These are phyloP conservation scores for Antarctomyces pellizariae DNA, from an alignment of 495 filamentous ascomycete species.

Conservation along the genomic window DNA sequence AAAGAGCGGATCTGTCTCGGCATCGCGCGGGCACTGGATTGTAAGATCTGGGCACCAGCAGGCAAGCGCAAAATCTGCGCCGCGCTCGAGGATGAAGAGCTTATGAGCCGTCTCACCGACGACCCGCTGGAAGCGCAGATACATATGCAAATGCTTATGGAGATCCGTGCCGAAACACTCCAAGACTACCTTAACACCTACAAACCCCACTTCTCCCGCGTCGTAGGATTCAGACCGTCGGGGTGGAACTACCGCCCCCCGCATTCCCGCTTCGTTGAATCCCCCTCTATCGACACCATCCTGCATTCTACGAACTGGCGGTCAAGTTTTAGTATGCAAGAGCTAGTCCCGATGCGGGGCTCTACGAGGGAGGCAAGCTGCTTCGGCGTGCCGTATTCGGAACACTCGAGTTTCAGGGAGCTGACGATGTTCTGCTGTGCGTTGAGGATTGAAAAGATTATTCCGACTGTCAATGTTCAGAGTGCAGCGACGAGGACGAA, in stretches of 20 bases:
- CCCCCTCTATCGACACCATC: slow-evolving; percentile 40
- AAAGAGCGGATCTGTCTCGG: slow-evolving; percentile 92
- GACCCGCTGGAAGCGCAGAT: slow-evolving; percentile 75
- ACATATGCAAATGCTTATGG: slow-evolving; percentile 89
- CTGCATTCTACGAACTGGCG: slow-evolving; percentile 55
- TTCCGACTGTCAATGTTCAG: slow-evolving; percentile 87
- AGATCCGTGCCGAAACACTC: slow-evolving; percentile 70
- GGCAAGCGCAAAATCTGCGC: slow-evolving; percentile 63
- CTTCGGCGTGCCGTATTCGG: slow-evolving; percentile 83
- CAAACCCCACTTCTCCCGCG: slow-evolving; percentile 53
- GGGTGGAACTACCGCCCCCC: slow-evolving; percentile 81
- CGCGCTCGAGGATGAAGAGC: slow-evolving; percentile 66
- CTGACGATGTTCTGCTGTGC: slow-evolving; percentile 81
- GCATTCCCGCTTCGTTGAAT: slow-evolving; percentile 32
- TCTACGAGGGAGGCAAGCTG: slow-evolving; percentile 52
- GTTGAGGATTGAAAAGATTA: slow-evolving; percentile 62
- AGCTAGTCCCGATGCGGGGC: slow-evolving; percentile 59
- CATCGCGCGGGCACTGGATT: slow-evolving; percentile 64
- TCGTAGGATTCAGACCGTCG: slow-evolving; percentile 79
- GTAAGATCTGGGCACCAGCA: slow-evolving; percentile 75
- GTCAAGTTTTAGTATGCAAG: slow-evolving; percentile 32
- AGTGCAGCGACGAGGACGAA: slow-evolving; percentile 32
- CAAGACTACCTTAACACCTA: slow-evolving; percentile 62
- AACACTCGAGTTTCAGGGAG: slow-evolving; percentile 87
- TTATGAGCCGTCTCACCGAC: slow-evolving; percentile 49